A percentile compares a stretch with the other conserved stretches of the same genome.
phyloP scores from a whole-genome alignment of 345 rosid species.

The Camelina neglecta region DNA sequence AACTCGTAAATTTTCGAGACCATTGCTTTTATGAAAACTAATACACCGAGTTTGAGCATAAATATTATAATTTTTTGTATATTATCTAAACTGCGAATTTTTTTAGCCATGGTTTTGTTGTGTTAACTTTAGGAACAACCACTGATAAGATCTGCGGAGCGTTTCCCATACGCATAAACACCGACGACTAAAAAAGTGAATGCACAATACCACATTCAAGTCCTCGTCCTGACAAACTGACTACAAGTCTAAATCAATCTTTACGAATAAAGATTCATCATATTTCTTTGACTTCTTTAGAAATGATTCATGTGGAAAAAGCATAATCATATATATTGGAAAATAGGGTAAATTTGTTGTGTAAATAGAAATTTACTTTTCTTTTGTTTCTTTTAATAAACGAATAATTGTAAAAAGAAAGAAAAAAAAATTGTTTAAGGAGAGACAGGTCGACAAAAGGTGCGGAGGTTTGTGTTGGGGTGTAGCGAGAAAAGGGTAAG shows the following conservation, averaged over 20 bases:
- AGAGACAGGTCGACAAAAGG: conserved; percentile 46
- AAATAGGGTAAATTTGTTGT: neutral
- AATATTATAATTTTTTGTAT: neutral
- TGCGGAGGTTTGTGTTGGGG: conserved; percentile 41
- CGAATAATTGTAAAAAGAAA: conserved; percentile 7
- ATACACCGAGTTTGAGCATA: neutral
- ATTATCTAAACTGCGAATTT: neutral
- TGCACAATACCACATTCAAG: neutral
- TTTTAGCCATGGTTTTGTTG: neutral
- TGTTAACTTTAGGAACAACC: neutral
- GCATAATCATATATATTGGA: neutral
- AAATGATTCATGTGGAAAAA: conserved; percentile 7
- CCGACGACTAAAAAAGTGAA: neutral
- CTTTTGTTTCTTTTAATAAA: neutral
- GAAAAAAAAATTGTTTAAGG: neutral
- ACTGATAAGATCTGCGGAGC: neutral
- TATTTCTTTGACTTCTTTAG: conserved; percentile 21
- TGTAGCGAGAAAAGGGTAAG: conserved; percentile 45
- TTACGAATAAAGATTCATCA: conserved; percentile 12
- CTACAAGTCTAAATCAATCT: neutral
- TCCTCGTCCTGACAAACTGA: neutral
- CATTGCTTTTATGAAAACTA: neutral
- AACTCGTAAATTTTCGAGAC: neutral
- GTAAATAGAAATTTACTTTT: neutral
- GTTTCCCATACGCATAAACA: neutral